Evolutionary conservation across 148 eudicot species (phyloP), one percentile per base, ranked within the genome.

Genomic region (Beta vulgaris): DNA sequence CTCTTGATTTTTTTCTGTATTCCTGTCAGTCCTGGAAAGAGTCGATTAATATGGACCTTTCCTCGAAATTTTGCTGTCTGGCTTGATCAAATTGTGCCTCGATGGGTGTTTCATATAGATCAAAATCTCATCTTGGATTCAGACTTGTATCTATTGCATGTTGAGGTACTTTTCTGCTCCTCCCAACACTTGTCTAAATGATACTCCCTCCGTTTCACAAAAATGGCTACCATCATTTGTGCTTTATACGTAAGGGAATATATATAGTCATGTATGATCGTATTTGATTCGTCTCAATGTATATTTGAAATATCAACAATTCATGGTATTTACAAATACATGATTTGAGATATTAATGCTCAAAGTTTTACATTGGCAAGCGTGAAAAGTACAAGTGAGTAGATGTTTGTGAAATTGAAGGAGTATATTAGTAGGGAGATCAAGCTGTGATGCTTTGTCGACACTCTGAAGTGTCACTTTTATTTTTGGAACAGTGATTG

Each of bases 1-100:
- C 78, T 85, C 40, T 80, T 89, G 64, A 75, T 87, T 58, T 93
- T 93, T 68, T 73, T 89, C 74, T 93, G 96, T 73, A 74, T 93
- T 76, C 98, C 98, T 43, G 96, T 93, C 63, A 89, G 96, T 79
- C 98, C 98, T 19, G 96, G 98, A 40, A 84, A 84, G 40, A 93
- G 98, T 82, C 78, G 98, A 76, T 63, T 93, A 79, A 93, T 93
- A 83, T 91, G 88, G 87, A 28, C 82, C 16, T 85, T 88, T 66
- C 98, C 96, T 1, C 84, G 96, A 71, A 90, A 92, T 70, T 83
- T 86, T 74, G 96, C 88, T 11, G 84, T 92, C 71, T 90, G 91
- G 98, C 69, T 89, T 43, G 93, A 92, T 73, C 81, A 80, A 69
- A 73, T 92, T 73, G 76, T 90, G 64, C 96, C 98, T n/a, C 84